Evolutionary conservation across 2,329 filamentous ascomycete species (phyloP), one percentile per base, ranked within the genome.

Genomic region (Colletotrichum euphorbiae): DNA sequence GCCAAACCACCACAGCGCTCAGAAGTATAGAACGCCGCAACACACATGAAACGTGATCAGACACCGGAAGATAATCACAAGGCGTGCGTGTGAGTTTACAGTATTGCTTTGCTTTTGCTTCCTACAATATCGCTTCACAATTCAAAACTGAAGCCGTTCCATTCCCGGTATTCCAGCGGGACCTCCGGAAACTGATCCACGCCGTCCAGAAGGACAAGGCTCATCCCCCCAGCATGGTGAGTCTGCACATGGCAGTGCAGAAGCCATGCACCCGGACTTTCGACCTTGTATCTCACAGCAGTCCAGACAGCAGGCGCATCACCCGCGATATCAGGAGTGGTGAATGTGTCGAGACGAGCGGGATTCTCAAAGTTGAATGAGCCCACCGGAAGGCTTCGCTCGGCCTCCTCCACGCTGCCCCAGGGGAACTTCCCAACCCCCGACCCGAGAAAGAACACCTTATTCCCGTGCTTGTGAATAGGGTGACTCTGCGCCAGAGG

Each of bases 201-300:
- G 0, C 83, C 83, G 72, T 86, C 83, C 19, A 85, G 70, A 6
- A 85, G 75, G 1, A 80, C 79, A 57, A 85, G 76, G 0, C 78
- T 79, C 82, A 85, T 85, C 0, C 82, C 83, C 1, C 82, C 82
- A 24, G 75, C 75, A 51, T 84, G 71, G 74, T 86, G 83, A 7
- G 77, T 79, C 69, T 83, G 77, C 17, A 85, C 80, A 72, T 86
- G 83, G 68, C 84, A 86, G 73, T 86, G 84, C 48, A 86, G 70
- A 55, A 86, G 72, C 65, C 79, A 85, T 0, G 82, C 78, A 0
- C 83, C 83, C 0, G 83, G 81, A 62, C 82, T 83, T 0, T 77
- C 74, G 1, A 81, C 80, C 51, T 83, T 79, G 65, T 85, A 86
- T 42, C 82, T 70, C 15, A 84, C 70, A 0, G 78, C 81, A 50